These are phyloP conservation scores for Nicotiana paniculata DNA, from an alignment of 257 asterid species.

Conservation along the genomic window DNA sequence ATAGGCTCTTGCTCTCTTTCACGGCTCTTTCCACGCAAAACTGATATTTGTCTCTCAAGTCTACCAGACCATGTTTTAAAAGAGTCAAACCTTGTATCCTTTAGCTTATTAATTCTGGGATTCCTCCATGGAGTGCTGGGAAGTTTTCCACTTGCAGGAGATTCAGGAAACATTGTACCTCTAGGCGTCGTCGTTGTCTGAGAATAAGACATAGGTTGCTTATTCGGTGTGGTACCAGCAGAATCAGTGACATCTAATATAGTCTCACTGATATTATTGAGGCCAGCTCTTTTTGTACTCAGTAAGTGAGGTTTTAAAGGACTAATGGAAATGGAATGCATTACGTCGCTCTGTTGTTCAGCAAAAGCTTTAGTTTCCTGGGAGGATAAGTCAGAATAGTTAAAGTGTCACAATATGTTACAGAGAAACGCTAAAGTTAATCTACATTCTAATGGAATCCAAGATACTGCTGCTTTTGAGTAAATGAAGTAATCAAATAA, in stretches of 20 bases:
- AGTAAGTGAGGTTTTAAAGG: not conserved
- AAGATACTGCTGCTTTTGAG: too few relatives aligned
- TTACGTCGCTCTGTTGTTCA: constrained; percentile 12
- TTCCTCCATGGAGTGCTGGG: constrained; percentile 16
- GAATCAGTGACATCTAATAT: constrained; percentile 1
- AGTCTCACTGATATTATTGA: constrained; percentile 4
- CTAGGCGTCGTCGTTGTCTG: constrained; percentile 52
- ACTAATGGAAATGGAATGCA: constrained; percentile 47
- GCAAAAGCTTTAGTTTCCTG: constrained; percentile 34
- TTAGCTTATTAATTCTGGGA: constrained; percentile 30
- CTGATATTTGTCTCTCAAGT: constrained; percentile 63
- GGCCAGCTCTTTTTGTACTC: constrained; percentile 34
- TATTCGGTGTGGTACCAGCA: not conserved
- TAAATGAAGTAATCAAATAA: not conserved
- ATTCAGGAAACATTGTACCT: constrained; percentile 15
- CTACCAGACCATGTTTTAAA: constrained; percentile 84
- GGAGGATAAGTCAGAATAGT: not conserved
- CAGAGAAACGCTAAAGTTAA: not conserved
- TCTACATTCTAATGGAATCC: too few relatives aligned
- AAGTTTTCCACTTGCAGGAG: constrained; percentile 13
- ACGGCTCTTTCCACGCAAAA: constrained; percentile 31
- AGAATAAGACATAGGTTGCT: constrained; percentile 31
- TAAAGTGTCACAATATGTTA: not conserved
- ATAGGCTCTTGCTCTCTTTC: constrained; percentile 22
- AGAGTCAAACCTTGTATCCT: constrained; percentile 54